These are phyloP conservation scores for Mortierella sp. DNA, from an alignment of 371 early-diverging fungal genomes.

Conservation along the genomic window DNA sequence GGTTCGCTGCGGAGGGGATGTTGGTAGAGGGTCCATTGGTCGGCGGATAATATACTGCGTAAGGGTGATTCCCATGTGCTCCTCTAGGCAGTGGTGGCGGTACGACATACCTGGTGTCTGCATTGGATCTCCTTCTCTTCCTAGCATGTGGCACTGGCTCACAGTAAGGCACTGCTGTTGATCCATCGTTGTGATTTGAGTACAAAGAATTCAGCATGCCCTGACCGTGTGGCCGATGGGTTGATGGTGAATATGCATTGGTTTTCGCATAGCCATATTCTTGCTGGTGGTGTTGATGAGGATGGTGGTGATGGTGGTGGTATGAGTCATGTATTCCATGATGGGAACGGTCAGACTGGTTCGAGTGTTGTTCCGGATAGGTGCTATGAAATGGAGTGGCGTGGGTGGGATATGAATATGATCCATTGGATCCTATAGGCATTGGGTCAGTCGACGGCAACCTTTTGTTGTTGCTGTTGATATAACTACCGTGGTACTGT, in stretches of 20 bases:
- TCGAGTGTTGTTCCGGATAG: slow-evolving; percentile 2
- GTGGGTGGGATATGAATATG: slow-evolving; percentile 3
- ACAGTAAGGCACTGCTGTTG: background rate
- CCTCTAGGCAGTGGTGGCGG: slow-evolving; percentile 6
- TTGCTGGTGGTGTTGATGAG: no score
- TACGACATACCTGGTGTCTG: slow-evolving; percentile 25
- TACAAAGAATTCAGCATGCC: slow-evolving; percentile 8
- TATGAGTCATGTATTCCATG: slow-evolving; percentile 17
- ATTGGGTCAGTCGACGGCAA: slow-evolving; percentile 20
- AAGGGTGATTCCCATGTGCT: slow-evolving; percentile 22
- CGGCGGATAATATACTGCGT: slow-evolving; percentile 14
- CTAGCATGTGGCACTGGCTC: slow-evolving; percentile 10
- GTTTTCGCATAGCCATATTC: slow-evolving; percentile 10
- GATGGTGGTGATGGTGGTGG: background rate
- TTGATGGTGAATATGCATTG: slow-evolving; percentile 6
- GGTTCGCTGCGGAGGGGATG: slow-evolving; percentile 12
- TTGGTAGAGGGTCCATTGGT: slow-evolving; percentile 12
- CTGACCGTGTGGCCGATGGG: slow-evolving; percentile 1
- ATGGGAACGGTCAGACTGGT: slow-evolving; percentile 14
- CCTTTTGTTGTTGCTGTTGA: slow-evolving; percentile 17
- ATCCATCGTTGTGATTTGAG: background rate
- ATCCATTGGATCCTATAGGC: slow-evolving; percentile 22
- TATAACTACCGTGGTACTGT: slow-evolving; percentile 3
- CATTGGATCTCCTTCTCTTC: slow-evolving; percentile 40
- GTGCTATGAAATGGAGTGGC: background rate